phyloP scores from a whole-genome alignment of 1,284 basidiomycete genomes.

The Rhodotorula glutinis region DNA sequence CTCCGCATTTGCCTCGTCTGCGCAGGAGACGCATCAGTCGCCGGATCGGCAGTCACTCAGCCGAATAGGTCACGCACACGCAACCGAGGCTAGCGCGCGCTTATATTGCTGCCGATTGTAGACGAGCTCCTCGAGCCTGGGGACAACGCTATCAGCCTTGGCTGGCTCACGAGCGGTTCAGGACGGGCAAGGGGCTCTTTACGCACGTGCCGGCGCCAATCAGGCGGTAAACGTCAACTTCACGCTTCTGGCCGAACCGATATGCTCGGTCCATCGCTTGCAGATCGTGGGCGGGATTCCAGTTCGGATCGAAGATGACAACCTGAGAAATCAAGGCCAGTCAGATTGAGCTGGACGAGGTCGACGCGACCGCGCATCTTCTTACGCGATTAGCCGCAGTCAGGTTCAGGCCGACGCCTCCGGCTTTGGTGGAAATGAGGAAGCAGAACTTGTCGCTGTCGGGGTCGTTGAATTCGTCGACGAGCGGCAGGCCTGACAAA shows the following conservation, averaged over 20 bases:
- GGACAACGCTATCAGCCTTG: neutral
- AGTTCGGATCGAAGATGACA: constrained; percentile 83
- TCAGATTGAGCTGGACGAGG: constrained; percentile 51
- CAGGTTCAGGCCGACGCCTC: constrained; percentile 69
- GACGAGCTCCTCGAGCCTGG: constrained; percentile 42
- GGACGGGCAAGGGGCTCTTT: neutral
- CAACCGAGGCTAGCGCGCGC: constrained; percentile 4
- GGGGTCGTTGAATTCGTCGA: constrained; percentile 73
- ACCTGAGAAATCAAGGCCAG: constrained; percentile 63
- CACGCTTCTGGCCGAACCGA: constrained; percentile 79
- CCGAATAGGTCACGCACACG: neutral
- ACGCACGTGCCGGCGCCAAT: constrained; percentile 69
- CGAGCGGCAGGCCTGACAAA: constrained; percentile 68
- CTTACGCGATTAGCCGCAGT: constrained; percentile 49
- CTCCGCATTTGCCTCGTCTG: constrained; percentile 37
- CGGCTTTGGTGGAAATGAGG: constrained; percentile 86
- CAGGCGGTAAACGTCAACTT: constrained; percentile 78
- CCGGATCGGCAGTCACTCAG: too few species aligned
- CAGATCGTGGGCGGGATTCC: constrained; percentile 83
- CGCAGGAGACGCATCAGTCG: neutral
- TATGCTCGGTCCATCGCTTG: constrained; percentile 66
- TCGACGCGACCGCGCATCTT: constrained; percentile 72
- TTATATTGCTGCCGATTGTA: constrained; percentile 41
- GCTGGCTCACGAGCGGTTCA: neutral
- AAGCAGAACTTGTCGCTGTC: constrained; percentile 63